These are phyloP conservation scores for Ilyonectria mors-panacis DNA, from an alignment of 2,329 filamentous ascomycete genomes.

Conservation along the genomic window DNA sequence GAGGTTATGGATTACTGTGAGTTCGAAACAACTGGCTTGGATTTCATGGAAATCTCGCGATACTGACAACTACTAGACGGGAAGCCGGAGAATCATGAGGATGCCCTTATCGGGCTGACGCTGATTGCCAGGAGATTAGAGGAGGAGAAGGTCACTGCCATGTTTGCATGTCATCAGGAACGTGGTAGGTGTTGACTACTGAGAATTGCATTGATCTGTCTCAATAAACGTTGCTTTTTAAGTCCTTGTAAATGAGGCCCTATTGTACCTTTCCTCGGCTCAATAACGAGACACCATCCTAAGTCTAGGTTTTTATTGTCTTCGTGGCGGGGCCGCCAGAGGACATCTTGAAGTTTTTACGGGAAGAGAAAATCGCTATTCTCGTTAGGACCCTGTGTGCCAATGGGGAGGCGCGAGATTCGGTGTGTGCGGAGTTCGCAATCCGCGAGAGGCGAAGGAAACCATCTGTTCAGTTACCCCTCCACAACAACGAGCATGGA, in stretches of 20 bases:
- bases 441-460: not conserved
- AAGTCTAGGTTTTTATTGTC: not conserved
- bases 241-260: conserved; percentile 1
- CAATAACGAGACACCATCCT: not conserved
- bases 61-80: conserved; percentile 1
- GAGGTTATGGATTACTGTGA: conserved; percentile 4
- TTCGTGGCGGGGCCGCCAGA: not conserved
- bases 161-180: conserved; percentile 1
- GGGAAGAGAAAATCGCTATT: not conserved
- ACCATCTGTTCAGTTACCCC: not conserved
- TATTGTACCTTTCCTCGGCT: conserved; percentile 4
- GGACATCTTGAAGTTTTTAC: conserved; percentile 2
- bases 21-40: not conserved
- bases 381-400: conserved; percentile 3
- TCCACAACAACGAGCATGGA: not conserved
- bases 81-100: conserved; percentile 4
- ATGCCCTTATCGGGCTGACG: not conserved
- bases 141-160: conserved; percentile 4
- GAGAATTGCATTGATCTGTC: not conserved
- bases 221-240: conserved; percentile 4
- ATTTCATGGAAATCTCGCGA: not conserved
- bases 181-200: conserved; percentile 3
- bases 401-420: conserved; percentile 1
- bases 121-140: conserved; percentile 5
- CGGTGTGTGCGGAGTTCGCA: conserved; percentile 1